These are phyloP conservation scores for Fusarium duplospermum DNA, from an alignment of 2,329 filamentous ascomycete species.

Conservation along the genomic window DNA sequence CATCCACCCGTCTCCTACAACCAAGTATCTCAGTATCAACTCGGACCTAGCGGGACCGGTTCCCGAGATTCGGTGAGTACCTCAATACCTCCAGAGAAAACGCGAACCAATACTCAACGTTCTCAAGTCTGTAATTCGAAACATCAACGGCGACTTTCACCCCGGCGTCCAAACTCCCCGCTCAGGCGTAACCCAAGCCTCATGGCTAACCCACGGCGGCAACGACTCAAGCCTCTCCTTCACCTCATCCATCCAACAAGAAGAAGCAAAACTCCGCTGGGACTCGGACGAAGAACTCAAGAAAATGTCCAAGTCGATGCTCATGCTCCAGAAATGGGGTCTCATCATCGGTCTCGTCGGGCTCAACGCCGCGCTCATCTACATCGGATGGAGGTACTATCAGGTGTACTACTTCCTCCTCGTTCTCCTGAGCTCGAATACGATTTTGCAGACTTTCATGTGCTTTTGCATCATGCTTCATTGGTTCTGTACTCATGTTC, in stretches of 20 bases:
- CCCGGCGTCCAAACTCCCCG: slow-evolving; percentile 48
- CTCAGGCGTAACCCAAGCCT: slow-evolving; percentile 46
- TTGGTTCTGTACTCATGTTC: slow-evolving; percentile 45
- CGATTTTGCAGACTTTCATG: slow-evolving; percentile 56
- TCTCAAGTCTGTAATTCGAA: slow-evolving; percentile 48
- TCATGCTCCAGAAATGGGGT: slow-evolving; percentile 54
- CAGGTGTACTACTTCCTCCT: slow-evolving; percentile 58
- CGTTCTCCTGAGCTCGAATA: slow-evolving; percentile 59
- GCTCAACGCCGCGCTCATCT: slow-evolving; percentile 53
- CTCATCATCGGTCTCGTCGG: slow-evolving; percentile 50
- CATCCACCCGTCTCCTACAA: slow-evolving; percentile 21
- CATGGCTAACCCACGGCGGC: slow-evolving; percentile 48
- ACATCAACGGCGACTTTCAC: slow-evolving; percentile 47
- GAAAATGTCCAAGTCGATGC: slow-evolving; percentile 51
- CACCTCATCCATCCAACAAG: slow-evolving; percentile 50
- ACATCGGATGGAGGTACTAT: slow-evolving; percentile 51
- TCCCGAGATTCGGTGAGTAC: slow-evolving; percentile 48
- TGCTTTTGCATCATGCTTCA: slow-evolving; percentile 52
- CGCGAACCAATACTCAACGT: neutral
- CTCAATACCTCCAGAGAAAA: fast-evolving
- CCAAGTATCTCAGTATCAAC: slow-evolving; percentile 23
- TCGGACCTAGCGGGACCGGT: slow-evolving; percentile 21
- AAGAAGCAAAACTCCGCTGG: slow-evolving; percentile 55
- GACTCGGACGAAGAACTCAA: slow-evolving; percentile 55
- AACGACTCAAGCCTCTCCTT: slow-evolving; percentile 51